Base-by-base conservation (phyloP, 2,329 filamentous ascomycete genomes). In the Hymenotorrendiella dingleyae region DNA sequence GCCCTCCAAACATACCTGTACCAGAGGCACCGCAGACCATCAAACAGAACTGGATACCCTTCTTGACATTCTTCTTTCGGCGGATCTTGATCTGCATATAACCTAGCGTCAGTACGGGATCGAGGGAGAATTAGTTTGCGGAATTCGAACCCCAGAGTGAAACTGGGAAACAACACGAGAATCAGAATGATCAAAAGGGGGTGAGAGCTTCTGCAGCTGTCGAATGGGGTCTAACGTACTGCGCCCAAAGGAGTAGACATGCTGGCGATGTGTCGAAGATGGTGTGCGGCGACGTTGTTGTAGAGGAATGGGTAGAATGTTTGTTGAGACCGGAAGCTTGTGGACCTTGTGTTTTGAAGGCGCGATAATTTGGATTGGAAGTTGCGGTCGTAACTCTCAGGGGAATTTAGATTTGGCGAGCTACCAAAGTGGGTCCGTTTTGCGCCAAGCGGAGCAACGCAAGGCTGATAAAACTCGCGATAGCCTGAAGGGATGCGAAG, bases 11-110 rank as follows among this genome's bases (percentile, higher is more conserved):
- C 78, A 63, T 81, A 95, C 89, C 93, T 70, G 93, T 97, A 69
- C 93, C 93, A 60, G 91, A 97, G 66, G 93, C 93, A 74, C 93
- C 93, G 67, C 93, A 97, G 63, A 98, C 93, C 93, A 98, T 98
- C 80, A 98, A 72, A 70, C 90, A 97, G 76, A 98, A 98, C 78
- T 98, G 93, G 65, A 98, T 97, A 66, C 93, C 93, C 55, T 63
- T 63, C 53, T 63, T 63, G 74, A 98, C 91, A 80, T 98, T 97
- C 86, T 98, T 98, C 91, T 98, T 98, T 72, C 88, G 85, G 73
- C 93, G 90, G 67, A 96, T 90, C 86, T 95, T 93, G 71, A 94
- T 87, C 82, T 88, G 68, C 50, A 60, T 53, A 56, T 55, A 34
- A 45, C 26, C 34, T 46, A 43, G 36, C 35, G 46, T 60, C 45